Evolutionary conservation across 106 monocot genomes (phyloP).

Genomic region (Gastrodia elata): DNA sequence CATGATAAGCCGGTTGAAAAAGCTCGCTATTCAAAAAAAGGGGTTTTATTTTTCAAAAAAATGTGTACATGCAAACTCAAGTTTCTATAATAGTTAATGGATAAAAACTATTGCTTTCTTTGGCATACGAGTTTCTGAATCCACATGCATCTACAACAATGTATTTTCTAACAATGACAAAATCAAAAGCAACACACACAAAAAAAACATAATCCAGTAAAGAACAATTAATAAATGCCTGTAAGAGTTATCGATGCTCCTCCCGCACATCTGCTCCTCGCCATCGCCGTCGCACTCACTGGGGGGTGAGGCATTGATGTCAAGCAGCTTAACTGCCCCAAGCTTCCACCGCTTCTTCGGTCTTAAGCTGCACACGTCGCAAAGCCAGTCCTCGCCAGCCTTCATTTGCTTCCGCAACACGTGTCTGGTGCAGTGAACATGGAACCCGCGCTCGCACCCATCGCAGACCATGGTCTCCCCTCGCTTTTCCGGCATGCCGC

Average conservation of each 20-base stretch:
- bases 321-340: constrained; percentile 43
- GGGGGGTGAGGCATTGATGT: constrained; percentile 79
- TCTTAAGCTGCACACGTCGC: constrained; percentile 38
- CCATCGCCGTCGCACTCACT: constrained; percentile 26
- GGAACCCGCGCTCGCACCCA: constrained; percentile 94
- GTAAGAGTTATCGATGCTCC: not conserved
- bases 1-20: not conserved
- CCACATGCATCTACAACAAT: not conserved
- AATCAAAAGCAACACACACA: not conserved
- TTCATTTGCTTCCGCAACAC: constrained; percentile 8
- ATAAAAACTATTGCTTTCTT: not conserved
- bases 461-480: constrained; percentile 75
- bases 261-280: constrained; percentile 10
- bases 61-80: not conserved
- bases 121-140: not conserved
- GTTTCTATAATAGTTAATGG: not conserved
- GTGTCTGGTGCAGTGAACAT: constrained; percentile 44
- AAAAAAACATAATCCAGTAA: not conserved
- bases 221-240: constrained; percentile 22
- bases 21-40: not conserved
- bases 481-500: constrained; percentile 46
- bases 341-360: constrained; percentile 59
- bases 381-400: constrained; percentile 63
- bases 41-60: not conserved
- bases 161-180: not conserved